These are phyloP conservation scores for Suillus americanus DNA, from an alignment of 768 basidiomycete species.

Conservation along the genomic window DNA sequence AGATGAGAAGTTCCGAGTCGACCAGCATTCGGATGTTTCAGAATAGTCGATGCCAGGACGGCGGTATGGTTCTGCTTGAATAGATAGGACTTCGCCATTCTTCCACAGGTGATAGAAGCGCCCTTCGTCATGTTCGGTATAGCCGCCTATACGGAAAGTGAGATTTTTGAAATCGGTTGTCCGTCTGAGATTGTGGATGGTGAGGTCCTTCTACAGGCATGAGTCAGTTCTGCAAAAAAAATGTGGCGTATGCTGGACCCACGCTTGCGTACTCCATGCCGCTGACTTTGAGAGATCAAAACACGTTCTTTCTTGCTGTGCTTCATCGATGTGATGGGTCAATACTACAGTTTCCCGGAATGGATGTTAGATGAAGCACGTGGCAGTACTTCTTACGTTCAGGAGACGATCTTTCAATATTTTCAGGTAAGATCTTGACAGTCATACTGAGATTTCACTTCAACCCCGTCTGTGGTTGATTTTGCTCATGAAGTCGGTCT, in stretches of 20 bases:
- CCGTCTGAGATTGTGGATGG: slow-evolving; percentile 21
- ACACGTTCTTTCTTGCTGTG: slow-evolving; percentile 1
- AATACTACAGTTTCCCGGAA: neutral
- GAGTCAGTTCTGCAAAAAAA: slow-evolving; percentile 1
- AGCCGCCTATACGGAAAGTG: slow-evolving; percentile 19
- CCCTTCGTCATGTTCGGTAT: slow-evolving; percentile 11
- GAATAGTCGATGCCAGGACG: slow-evolving; percentile 12
- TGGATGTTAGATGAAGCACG: neutral
- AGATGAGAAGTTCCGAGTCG: slow-evolving; percentile 5
- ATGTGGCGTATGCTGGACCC: slow-evolving; percentile 18
- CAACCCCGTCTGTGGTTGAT: neutral
- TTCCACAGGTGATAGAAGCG: slow-evolving; percentile 31
- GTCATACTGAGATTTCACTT: neutral
- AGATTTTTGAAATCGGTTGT: slow-evolving; percentile 25
- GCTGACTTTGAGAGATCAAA: slow-evolving; percentile 4
- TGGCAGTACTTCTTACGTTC: neutral
- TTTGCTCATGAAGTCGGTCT: neutral
- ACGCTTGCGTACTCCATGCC: slow-evolving; percentile 31
- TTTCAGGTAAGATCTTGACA: neutral
- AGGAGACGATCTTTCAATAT: neutral
- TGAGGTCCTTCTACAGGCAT: slow-evolving; percentile 15
- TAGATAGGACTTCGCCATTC: slow-evolving; percentile 27
- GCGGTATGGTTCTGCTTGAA: slow-evolving; percentile 32
- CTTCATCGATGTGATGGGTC: neutral
- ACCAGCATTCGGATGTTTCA: neutral